Evolutionary conservation across 106 monocot species (phyloP).

Genomic region (Platanthera zijinensis): DNA sequence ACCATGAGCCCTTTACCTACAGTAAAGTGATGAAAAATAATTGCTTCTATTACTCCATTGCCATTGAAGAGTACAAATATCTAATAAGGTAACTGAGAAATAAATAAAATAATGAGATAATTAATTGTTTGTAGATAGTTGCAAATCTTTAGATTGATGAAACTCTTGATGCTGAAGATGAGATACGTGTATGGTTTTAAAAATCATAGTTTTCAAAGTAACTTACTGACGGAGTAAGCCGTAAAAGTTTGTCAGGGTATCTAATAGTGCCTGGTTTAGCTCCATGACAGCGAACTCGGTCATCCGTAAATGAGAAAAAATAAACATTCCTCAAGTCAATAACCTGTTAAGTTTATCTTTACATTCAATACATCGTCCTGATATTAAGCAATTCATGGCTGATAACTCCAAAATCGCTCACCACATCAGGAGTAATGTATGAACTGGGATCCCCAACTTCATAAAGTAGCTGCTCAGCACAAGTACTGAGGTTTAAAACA

Average conservation of each 20-base stretch:
- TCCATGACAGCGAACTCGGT: conserved; percentile 56
- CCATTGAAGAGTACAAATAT: too few relatives aligned
- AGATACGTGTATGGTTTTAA: neutral
- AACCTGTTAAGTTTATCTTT: conserved; percentile 30
- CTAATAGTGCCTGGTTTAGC: conserved; percentile 49
- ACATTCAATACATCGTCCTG: conserved; percentile 4
- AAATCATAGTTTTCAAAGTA: neutral
- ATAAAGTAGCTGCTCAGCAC: conserved; percentile 94
- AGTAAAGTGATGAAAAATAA: too few relatives aligned
- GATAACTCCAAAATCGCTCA: conserved; percentile 17
- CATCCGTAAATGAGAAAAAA: conserved; percentile 51
- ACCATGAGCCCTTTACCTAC: too few relatives aligned
- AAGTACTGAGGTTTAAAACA: conserved; percentile 52
- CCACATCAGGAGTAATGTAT: conserved; percentile 95
- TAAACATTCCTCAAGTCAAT: conserved; percentile 72
- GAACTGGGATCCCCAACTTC: conserved; percentile 84
- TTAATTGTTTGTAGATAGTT: neutral
- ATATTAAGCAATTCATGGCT: neutral
- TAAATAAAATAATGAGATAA: neutral
- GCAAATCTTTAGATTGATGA: neutral
- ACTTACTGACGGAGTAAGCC: conserved; percentile 64
- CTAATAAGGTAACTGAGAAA: neutral
- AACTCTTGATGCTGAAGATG: neutral
- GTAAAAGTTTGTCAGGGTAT: conserved; percentile 68
- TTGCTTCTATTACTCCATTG: too few relatives aligned